phyloP scores from a whole-genome alignment of 1,284 basidiomycete species.

The Ceratobasidium sp. region DNA sequence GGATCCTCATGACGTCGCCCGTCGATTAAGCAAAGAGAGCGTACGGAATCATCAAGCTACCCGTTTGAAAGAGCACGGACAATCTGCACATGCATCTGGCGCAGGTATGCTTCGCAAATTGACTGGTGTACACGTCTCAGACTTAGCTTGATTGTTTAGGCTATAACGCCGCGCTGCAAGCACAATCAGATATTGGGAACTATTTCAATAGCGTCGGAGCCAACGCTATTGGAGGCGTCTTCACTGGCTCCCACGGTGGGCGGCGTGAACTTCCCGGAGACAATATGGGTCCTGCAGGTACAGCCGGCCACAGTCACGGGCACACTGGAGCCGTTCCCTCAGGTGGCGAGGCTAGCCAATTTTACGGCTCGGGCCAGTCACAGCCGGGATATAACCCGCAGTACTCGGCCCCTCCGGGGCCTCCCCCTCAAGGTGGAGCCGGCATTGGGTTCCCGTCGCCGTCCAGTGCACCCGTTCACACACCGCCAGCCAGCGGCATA shows the following conservation, averaged over 20 bases:
- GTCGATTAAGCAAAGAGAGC: slow-evolving; percentile 70
- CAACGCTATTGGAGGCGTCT: slow-evolving; percentile 35
- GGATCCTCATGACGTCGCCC: slow-evolving; percentile 64
- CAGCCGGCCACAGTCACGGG: neutral
- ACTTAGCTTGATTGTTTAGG: slow-evolving; percentile 45
- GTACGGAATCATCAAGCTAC: slow-evolving; percentile 80
- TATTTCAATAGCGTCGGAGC: slow-evolving; percentile 47
- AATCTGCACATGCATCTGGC: slow-evolving; percentile 57
- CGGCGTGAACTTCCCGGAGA: slow-evolving; percentile 29
- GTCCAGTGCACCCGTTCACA: neutral
- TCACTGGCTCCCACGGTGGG: slow-evolving; percentile 29
- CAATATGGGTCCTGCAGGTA: neutral
- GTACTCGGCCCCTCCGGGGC: slow-evolving; percentile 33
- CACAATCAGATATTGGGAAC: slow-evolving; percentile 21
- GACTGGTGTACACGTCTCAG: slow-evolving; percentile 52
- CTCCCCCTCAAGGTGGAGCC: neutral
- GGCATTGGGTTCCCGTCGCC: slow-evolving; percentile 28
- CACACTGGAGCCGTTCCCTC: neutral
- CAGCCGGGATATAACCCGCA: slow-evolving; percentile 2
- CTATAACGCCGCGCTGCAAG: slow-evolving; percentile 26
- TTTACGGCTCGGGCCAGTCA: slow-evolving; percentile 11
- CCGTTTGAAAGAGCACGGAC: slow-evolving; percentile 59
- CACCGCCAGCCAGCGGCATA: slow-evolving; percentile 26
- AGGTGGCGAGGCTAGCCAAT: slow-evolving; percentile 28
- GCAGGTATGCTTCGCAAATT: slow-evolving; percentile 50